phyloP scores from a whole-genome alignment of 2,329 filamentous ascomycete species.

The Cladophialophora chaetospira region DNA sequence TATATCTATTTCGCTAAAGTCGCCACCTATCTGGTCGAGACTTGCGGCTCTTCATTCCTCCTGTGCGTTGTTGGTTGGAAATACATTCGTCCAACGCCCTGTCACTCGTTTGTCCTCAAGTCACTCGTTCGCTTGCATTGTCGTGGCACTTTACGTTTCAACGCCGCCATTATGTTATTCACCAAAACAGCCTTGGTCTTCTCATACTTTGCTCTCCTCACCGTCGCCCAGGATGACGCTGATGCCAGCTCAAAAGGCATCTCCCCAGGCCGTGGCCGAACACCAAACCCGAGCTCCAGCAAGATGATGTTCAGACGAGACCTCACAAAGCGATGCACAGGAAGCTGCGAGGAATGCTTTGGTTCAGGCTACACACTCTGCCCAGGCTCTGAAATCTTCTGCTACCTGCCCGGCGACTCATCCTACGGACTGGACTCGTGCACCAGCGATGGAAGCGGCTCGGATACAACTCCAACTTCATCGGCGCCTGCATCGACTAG shows the following conservation, averaged over 20 bases:
- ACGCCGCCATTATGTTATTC: constrained; percentile 22
- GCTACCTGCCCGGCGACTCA: constrained; percentile 26
- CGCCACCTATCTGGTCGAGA: not conserved
- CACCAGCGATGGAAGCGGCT: not conserved
- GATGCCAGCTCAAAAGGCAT: constrained; percentile 20
- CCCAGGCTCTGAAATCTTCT: constrained; percentile 21
- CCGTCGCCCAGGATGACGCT: constrained; percentile 9
- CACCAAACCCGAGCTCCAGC: constrained; percentile 8
- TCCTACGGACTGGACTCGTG: constrained; percentile 28
- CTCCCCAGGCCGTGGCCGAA: constrained; percentile 2
- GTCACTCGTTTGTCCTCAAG: not conserved
- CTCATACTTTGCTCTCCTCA: constrained; percentile 19
- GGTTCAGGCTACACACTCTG: constrained; percentile 28
- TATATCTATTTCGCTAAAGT: constrained; percentile 5
- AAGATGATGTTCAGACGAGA: constrained; percentile 19
- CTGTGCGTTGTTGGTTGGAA: not conserved
- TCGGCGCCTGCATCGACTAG: constrained; percentile 15
- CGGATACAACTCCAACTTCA: constrained; percentile 3
- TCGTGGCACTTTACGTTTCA: too few species aligned
- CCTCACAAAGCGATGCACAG: constrained; percentile 26
- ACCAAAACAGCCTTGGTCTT: constrained; percentile 2
- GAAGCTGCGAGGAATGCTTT: constrained; percentile 29
- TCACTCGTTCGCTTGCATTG: constrained; percentile 15
- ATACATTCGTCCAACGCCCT: not conserved
- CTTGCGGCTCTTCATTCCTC: not conserved